Conservation (phyloP, 352 stramenopile genomes). For the Globisporangium nunn region DNA sequence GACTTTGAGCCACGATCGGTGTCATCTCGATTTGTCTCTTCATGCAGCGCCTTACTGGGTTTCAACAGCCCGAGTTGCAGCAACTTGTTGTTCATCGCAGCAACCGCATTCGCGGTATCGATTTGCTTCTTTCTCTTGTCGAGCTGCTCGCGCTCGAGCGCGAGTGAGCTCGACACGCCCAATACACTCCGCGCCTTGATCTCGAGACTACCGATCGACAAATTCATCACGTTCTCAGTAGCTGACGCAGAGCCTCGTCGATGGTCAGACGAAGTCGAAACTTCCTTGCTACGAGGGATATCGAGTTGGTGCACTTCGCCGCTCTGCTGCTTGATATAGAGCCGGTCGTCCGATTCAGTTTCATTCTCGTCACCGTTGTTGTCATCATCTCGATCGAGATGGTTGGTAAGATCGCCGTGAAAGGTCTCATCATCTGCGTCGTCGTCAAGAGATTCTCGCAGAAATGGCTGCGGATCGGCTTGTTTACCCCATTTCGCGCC, state of each 20-base stretch:
- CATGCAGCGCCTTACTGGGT: slow-evolving; percentile 1
- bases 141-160: slow-evolving; percentile 59
- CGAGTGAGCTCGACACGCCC: slow-evolving; percentile 25
- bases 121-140: slow-evolving; percentile 66
- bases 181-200: not conserved
- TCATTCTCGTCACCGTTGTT: not conserved
- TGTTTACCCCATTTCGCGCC: slow-evolving; percentile 15
- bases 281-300: slow-evolving; percentile 8
- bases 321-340: slow-evolving; percentile 12
- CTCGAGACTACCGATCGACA: slow-evolving; percentile 23
- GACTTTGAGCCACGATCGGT: not conserved
- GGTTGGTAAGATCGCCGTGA: not conserved
- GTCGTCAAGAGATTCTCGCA: not conserved
- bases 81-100: slow-evolving; percentile 63
- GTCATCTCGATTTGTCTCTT: not conserved
- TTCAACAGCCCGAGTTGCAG: slow-evolving; percentile 55
- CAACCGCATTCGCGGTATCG: slow-evolving; percentile 68
- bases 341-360: slow-evolving; percentile 1
- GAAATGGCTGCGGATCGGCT: slow-evolving; percentile 1
- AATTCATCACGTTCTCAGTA: slow-evolving; percentile 20
- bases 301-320: slow-evolving; percentile 12
- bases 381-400: not conserved
- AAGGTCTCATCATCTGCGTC: not conserved
- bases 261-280: not conserved
- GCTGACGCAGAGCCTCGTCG: not conserved